Base-by-base conservation (phyloP, 345 rosid species). In the Linum tenue region DNA sequence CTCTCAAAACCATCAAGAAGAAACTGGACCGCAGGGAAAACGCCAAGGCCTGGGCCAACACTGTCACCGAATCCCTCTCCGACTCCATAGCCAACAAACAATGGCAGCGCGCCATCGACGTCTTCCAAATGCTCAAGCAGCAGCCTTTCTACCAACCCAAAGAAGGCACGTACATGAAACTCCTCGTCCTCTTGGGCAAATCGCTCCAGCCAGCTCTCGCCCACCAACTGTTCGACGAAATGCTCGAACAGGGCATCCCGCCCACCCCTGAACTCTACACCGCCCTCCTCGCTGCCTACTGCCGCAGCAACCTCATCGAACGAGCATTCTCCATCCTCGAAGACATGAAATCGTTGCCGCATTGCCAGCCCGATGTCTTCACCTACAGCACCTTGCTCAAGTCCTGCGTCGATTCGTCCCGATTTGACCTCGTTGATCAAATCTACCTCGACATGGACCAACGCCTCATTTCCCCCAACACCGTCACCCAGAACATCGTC, bases 31-130 rank as follows among this genome's bases (percentile, higher is more conserved):
- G 77, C 57, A 83, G 80, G 78, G 61, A 66, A 69, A 74, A 81
- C 44, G 81, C 96, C 71, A 87, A 72, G 62, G 98, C 90, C 39
- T 89, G 97, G 94, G 94, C 42, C 63, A 73, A 64, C 78, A 86
- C 96, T 60, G 96, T 90, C 69, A 83, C 98, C 5, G 98, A 90
- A 71, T 72, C 84, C 53, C 78, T 92, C 56, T 85, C 96, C 40
- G 92, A 89, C 64, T 75, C 60, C 73, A 84, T 92, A 73, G 79
- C 76, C 60, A 87, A 85, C 76, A 92, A 87, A 72, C 88, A 85
- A 57, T 90, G 96, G 97, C 55, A 71, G 56, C 73, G 85, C 71
- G 97, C 98, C 67, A 91, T 92, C 17, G 80, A 87, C 91, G 96
- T 82, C 5, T 82, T 86, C 62, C 82, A 77, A 64, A 92, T 90